Percentiles rank a stretch among this genome's conserved stretches.
Conservation (phyloP, 768 basidiomycete species). For the Gelatoporia subvermispora region DNA sequence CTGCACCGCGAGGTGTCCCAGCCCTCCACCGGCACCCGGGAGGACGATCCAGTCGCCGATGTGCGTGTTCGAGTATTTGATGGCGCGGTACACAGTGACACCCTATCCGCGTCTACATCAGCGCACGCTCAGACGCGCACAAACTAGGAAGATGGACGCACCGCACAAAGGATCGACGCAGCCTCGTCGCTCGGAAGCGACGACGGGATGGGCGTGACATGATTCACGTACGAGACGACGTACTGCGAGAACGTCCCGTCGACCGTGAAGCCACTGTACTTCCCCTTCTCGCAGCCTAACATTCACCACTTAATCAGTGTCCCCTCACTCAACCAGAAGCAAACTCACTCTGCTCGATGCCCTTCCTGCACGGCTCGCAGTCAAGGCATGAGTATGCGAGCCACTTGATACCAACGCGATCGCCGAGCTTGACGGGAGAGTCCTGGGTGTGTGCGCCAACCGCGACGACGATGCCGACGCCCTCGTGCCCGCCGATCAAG, state of each 20-base stretch:
- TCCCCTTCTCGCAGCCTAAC: slow-evolving; percentile 55
- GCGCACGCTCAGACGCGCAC: background rate
- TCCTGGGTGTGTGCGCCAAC: slow-evolving; percentile 60
- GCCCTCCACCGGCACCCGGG: slow-evolving; percentile 76
- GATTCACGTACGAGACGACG: slow-evolving; percentile 64
- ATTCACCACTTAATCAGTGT: no score
- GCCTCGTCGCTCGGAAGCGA: slow-evolving; percentile 59
- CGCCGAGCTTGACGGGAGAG: slow-evolving; percentile 66
- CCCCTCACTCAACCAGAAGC: no score
- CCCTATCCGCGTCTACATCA: slow-evolving; percentile 37
- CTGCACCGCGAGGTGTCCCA: slow-evolving; percentile 81
- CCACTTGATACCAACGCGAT: slow-evolving; percentile 84
- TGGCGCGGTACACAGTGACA: slow-evolving; percentile 80
- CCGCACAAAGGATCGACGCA: slow-evolving; percentile 75
- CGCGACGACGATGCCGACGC: slow-evolving; percentile 77
- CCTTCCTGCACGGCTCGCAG: slow-evolving; percentile 74
- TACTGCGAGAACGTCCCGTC: slow-evolving; percentile 79
- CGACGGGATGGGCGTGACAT: slow-evolving; percentile 79
- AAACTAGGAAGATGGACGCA: slow-evolving; percentile 25
- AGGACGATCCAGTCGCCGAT: slow-evolving; percentile 75
- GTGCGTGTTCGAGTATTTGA: slow-evolving; percentile 63
- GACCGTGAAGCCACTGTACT: slow-evolving; percentile 65
- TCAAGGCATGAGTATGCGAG: slow-evolving; percentile 67
- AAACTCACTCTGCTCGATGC: slow-evolving; percentile 69
- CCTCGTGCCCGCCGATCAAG: slow-evolving; percentile 75